Conservation (phyloP, 441 rosid species). For the Erodium texanum region DNA sequence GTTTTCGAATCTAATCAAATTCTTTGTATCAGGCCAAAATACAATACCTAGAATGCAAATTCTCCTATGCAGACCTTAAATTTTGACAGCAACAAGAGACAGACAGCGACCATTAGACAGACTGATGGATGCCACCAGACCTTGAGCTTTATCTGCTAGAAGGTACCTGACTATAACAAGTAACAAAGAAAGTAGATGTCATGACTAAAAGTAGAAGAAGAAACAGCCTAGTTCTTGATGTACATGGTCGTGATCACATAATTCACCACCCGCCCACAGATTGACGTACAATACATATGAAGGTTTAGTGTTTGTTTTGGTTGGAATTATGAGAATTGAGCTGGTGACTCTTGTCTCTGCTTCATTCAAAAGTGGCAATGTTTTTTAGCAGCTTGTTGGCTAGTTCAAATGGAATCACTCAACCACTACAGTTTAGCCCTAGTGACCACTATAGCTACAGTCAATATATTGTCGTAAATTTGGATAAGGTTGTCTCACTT, state of each 20-base stretch:
- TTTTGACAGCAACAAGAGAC: not conserved
- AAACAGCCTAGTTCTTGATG: not conserved
- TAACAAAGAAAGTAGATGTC: too few species aligned
- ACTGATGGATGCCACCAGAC: not conserved
- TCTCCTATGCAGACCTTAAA: not conserved
- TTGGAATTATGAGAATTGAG: not conserved
- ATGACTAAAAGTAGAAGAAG: not conserved
- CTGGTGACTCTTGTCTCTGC: not conserved
- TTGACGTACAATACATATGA: too few species aligned
- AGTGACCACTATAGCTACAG: not conserved
- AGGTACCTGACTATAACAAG: not conserved
- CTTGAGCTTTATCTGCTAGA: not conserved
- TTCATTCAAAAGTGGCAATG: not conserved
- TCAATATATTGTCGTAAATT: not conserved
- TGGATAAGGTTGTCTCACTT: slow-evolving; percentile 3
- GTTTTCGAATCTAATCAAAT: not conserved
- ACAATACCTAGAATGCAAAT: too few species aligned
- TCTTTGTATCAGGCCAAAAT: not conserved
- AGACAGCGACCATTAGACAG: not conserved
- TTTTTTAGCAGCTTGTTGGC: not conserved
- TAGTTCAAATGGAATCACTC: slow-evolving; percentile 3
- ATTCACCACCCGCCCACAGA: not conserved
- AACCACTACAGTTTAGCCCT: not conserved
- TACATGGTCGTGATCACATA: not conserved
- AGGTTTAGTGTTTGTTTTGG: slow-evolving; percentile 1